phyloP scores from a whole-genome alignment of 2,329 filamentous ascomycete species.

The Pseudopithomyces chartarum region DNA sequence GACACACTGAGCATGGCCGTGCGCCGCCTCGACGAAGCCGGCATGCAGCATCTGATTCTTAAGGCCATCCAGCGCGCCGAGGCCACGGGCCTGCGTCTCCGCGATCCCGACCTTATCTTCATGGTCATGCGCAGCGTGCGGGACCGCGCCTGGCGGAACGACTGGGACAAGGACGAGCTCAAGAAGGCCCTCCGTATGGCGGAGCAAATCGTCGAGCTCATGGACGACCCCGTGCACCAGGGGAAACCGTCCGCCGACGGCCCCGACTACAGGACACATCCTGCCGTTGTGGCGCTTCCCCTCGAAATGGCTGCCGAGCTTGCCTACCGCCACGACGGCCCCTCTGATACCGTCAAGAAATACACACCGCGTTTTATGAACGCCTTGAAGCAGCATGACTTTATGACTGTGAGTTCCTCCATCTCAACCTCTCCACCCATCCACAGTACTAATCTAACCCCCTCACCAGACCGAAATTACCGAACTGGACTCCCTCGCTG shows the following conservation, averaged over 20 bases:
- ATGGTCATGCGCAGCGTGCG: conserved; percentile 44
- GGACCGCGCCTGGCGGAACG: conserved; percentile 34
- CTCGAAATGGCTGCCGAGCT: conserved; percentile 51
- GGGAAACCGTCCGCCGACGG: conserved; percentile 18
- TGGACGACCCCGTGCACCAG: conserved; percentile 50
- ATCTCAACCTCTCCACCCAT: too few relatives aligned
- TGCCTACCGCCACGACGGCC: conserved; percentile 43
- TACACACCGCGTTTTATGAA: conserved; percentile 48
- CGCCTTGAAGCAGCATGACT: conserved; percentile 32
- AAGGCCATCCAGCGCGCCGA: conserved; percentile 34
- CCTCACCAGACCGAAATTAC: conserved; percentile 14
- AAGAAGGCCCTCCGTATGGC: conserved; percentile 45
- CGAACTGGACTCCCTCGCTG: background rate
- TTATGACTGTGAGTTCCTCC: conserved; percentile 18
- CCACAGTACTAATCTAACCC: background rate
- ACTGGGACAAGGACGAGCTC: conserved; percentile 46
- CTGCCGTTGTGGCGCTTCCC: conserved; percentile 48
- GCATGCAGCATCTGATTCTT: conserved; percentile 34
- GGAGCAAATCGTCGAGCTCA: conserved; percentile 46
- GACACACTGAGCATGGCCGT: conserved; percentile 25
- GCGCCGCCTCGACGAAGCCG: conserved; percentile 22
- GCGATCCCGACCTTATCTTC: conserved; percentile 28
- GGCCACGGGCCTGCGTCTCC: conserved; percentile 31
- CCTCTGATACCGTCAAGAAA: conserved; percentile 46
- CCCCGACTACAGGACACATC: conserved; percentile 39